Percentiles rank a stretch among this genome's conserved stretches.
Evolutionary conservation across 2,329 filamentous ascomycete genomes (phyloP).

Genomic region (Fusarium protoensiforme): DNA sequence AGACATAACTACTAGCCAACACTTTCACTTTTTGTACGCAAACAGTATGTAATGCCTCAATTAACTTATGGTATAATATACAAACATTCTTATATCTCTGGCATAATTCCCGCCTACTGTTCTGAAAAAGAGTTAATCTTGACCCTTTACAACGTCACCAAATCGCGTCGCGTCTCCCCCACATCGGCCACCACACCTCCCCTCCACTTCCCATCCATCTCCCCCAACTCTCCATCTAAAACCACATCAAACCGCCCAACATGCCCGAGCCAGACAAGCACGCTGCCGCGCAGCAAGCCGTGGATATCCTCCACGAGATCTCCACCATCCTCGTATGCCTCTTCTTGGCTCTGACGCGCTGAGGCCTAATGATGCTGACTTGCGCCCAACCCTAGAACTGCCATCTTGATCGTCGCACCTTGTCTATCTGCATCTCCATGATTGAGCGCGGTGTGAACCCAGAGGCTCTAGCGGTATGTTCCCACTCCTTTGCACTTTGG

Average conservation of each 20-base stretch:
- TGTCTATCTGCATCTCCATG: slow-evolving; percentile 95
- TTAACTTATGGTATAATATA: not conserved
- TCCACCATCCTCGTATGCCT: slow-evolving; percentile 83
- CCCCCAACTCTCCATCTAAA: slow-evolving; percentile 3
- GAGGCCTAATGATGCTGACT: not conserved
- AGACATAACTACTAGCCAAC: not conserved
- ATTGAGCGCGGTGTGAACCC: slow-evolving; percentile 98
- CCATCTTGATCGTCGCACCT: slow-evolving; percentile 86
- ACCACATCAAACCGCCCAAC: slow-evolving; percentile 35
- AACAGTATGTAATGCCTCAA: not conserved
- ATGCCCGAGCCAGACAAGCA: slow-evolving; percentile 72
- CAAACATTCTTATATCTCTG: not conserved
- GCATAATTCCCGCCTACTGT: not conserved
- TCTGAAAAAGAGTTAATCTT: not conserved
- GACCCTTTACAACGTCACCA: not conserved
- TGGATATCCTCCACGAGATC: slow-evolving; percentile 86
- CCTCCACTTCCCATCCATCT: slow-evolving; percentile 30
- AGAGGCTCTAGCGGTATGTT: slow-evolving; percentile 87
- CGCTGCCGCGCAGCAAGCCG: slow-evolving; percentile 81
- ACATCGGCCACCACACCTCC: slow-evolving; percentile 26
- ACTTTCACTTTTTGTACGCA: not conserved
- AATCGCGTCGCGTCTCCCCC: slow-evolving; percentile 38
- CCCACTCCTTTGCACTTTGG: too few relatives aligned
- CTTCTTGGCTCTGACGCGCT: not conserved
- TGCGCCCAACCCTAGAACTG: slow-evolving; percentile 75